These are phyloP conservation scores for Zoysia pacifica DNA, from an alignment of 176 grass and related monocot genomes.

Conservation along the genomic window DNA sequence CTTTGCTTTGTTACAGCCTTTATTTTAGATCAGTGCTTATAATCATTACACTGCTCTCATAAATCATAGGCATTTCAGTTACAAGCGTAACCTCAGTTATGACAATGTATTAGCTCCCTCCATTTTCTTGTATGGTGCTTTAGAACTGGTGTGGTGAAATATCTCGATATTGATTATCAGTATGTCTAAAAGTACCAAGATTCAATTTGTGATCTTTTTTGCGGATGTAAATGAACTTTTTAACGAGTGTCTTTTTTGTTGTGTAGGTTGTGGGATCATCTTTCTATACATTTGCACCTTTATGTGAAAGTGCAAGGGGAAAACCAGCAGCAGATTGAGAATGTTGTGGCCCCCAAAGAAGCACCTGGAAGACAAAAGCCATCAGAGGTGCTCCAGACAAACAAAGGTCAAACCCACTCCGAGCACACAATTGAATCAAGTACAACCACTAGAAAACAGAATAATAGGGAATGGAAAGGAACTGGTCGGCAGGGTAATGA, in stretches of 20 bases:
- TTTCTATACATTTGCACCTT: conserved; percentile 64
- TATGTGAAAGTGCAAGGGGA: conserved; percentile 55
- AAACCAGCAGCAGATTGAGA: conserved; percentile 35
- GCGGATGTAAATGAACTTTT: neutral
- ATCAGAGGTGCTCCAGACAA: conserved; percentile 29
- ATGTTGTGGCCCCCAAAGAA: conserved; percentile 42
- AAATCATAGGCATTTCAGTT: neutral
- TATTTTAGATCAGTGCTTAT: neutral
- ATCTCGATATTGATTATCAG: neutral
- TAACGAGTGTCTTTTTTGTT: neutral
- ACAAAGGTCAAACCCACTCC: conserved; percentile 47
- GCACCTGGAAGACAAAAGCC: conserved; percentile 40
- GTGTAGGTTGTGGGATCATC: conserved; percentile 87
- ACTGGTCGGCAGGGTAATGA: conserved; percentile 45
- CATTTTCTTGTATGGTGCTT: neutral
- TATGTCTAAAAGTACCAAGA: neutral
- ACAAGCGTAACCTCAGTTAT: neutral
- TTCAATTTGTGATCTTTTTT: neutral
- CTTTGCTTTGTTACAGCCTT: neutral
- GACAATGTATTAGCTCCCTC: neutral
- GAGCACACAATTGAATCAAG: conserved; percentile 51
- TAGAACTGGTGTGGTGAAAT: neutral
- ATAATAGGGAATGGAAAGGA: conserved; percentile 76
- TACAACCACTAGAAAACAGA: conserved; percentile 45
- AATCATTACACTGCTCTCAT: neutral